Conservation (phyloP, 768 basidiomycete genomes). For the Mycena sanguinolenta region DNA sequence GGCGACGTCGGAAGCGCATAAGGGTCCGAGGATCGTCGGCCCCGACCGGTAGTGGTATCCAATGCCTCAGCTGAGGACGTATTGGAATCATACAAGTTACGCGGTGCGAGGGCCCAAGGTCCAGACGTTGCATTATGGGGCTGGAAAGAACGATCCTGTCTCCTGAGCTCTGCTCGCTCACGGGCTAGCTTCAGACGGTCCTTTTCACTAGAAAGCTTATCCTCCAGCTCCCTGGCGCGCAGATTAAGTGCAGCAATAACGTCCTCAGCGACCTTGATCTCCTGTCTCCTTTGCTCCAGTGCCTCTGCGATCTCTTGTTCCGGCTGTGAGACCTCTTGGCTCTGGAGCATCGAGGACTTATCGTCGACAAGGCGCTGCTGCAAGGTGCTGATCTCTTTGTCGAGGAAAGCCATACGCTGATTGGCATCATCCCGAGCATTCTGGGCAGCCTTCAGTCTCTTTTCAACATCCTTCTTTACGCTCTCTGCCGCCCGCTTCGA, state of each 20-base stretch:
- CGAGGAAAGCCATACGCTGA: conserved; percentile 69
- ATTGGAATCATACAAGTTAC: conserved; percentile 34
- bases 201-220: conserved; percentile 73
- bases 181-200: conserved; percentile 69
- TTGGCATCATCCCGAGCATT: conserved; percentile 72
- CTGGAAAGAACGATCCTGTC: conserved; percentile 56
- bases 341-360: conserved; percentile 62
- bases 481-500: conserved; percentile 86
- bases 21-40: conserved; percentile 35
- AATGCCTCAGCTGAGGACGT: conserved; percentile 21
- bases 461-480: conserved; percentile 87
- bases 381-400: conserved; percentile 70
- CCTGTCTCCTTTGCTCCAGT: conserved; percentile 69
- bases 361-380: conserved; percentile 69
- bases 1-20: conserved; percentile 40
- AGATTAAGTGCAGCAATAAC: conserved; percentile 71
- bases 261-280: conserved; percentile 77
- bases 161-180: conserved; percentile 67
- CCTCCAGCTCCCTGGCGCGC: conserved; percentile 82
- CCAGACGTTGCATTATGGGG: conserved; percentile 41
- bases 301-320: conserved; percentile 67
- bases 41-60: conserved; percentile 25
- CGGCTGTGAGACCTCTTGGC: conserved; percentile 58
- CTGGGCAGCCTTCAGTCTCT: conserved; percentile 82
- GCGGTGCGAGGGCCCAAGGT: conserved; percentile 37